Conservation (phyloP, 305 asterid genomes). For the Stenogyne calaminthoides region DNA sequence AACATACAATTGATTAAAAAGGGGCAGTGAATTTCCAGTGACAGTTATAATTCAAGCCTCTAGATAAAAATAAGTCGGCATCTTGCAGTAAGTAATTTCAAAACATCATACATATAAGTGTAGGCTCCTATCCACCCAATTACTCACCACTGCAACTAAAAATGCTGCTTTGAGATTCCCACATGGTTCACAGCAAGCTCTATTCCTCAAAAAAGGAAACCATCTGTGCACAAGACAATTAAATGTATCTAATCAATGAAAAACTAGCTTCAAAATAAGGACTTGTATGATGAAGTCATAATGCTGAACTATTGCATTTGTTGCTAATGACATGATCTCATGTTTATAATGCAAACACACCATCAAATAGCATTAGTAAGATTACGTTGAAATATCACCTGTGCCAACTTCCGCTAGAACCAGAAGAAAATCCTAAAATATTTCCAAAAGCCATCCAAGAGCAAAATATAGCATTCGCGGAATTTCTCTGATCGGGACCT, state of each 20-base stretch:
- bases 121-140: conserved; percentile 28
- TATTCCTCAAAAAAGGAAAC: conserved; percentile 91
- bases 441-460: conserved; percentile 99
- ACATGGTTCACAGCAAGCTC: conserved; percentile 99
- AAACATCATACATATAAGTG: conserved; percentile 3
- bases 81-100: conserved; percentile 9
- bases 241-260: conserved; percentile 19
- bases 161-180: conserved; percentile 99
- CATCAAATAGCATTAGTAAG: conserved; percentile 24
- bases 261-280: conserved; percentile 15
- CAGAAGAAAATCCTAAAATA: conserved; percentile 97
- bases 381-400: conserved; percentile 51
- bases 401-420: conserved; percentile 98
- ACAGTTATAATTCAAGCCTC: background rate
- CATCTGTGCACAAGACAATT: conserved; percentile 59
- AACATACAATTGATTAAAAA: conserved; percentile 6
- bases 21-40: conserved; percentile 7
- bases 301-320: conserved; percentile 2
- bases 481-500: conserved; percentile 98
- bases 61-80: conserved; percentile 3
- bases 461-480: conserved; percentile 94
- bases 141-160: conserved; percentile 98
- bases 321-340: conserved; percentile 11
- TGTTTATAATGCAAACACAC: background rate
- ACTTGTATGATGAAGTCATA: conserved; percentile 4